Base-by-base conservation (phyloP, 164 flowering plant species). In the Liriodendron chinense region DNA sequence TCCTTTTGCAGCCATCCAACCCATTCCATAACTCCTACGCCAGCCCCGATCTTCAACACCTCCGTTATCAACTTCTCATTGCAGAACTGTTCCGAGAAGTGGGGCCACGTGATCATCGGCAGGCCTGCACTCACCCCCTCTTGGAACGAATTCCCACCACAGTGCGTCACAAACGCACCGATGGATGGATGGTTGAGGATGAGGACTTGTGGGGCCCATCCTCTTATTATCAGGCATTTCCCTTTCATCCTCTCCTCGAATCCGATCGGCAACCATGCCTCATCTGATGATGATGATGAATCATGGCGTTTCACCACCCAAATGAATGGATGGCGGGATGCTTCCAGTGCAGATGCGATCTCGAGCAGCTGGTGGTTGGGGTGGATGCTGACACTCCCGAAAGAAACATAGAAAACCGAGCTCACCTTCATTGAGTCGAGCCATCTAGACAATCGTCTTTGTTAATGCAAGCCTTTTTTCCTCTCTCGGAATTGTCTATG, bases 391-490 rank as follows among this genome's bases (percentile, higher is more conserved):
- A 88, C 65, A 34, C 82, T 90, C 0, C 96, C 96, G n/a, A 91
- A 86, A 0, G 89, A 85, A 9, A 90, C 77, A 78, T 90, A 88
- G 1, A 90, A 86, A 3, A 90, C 92, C 1, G 93, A 84, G 0
- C 78, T 59, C 0, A 79, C 65, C 1, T 83, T 80, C 68, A 81
- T 80, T 2, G 82, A 6, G 82, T 86, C 85, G 9, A 91, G 85
- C 90, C 90, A 91, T 0, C 71, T 74, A 84, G 20, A 50, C 86
- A 86, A 2, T 83, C 78, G 71, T 82, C 81, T 47, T 78, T 68
- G 84, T 85, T 81, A 9, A 82, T 47, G 59, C 2, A 23, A 0
- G 68, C 9, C 23, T 62, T 20, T 7, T 16, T 73, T 12, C 18
- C 24, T 16, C 68, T 34, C 13, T 13, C 18, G 5, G 62, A 50